Base-by-base conservation (phyloP, 768 basidiomycete species). In the Butyriboletus loyo region DNA sequence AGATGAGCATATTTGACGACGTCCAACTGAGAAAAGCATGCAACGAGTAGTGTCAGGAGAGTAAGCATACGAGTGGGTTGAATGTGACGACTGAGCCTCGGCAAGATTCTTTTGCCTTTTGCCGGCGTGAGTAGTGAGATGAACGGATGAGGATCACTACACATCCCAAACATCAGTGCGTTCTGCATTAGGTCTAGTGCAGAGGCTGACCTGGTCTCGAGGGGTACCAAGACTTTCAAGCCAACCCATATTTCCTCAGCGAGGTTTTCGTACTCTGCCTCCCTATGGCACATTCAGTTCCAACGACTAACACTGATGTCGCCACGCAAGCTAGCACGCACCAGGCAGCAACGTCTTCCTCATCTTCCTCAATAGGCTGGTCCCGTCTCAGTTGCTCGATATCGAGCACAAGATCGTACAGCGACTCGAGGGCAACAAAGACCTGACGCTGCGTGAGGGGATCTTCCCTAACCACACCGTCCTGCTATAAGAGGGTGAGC, bases 101-200 rank as follows among this genome's bases (percentile, higher is more conserved):
- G 89, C 13, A 99, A 77, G 24, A 99, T 79, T 55, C 86, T 86
- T 75, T 98, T 98, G 51, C 97, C 97, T 71, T 99, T 99, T 60
- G 82, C 81, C 5, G 91, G 86, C 19, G 79, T 80, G 43, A 99
- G 79, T 31, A 99, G 78, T 3, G 95, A 93, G 59, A 99, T 85
- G 74, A 99, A 98, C 2, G 97, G 97, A 73, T 99, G 97, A 3
- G 96, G 96, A 56, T 89, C 80, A 67, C 95, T 95, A 49, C 36
- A 43, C 7, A 28, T 37, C 31, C n/a, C 45, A 37, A 46, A 25
- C 2, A 25, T 54, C 8, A 63, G 46, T 28, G 11, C 22, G 9
- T n/a, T 43, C 44, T 24, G 17, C 5, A 24, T 41, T 21, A 13
- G 24, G 8, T n/a, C 21, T 28, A 15, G 13, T 6, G 19, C 0